A percentile compares a stretch with the other conserved stretches of the same genome.
Evolutionary conservation across 768 basidiomycete species (phyloP).

Genomic region (Pleurotus citrinopileatus): DNA sequence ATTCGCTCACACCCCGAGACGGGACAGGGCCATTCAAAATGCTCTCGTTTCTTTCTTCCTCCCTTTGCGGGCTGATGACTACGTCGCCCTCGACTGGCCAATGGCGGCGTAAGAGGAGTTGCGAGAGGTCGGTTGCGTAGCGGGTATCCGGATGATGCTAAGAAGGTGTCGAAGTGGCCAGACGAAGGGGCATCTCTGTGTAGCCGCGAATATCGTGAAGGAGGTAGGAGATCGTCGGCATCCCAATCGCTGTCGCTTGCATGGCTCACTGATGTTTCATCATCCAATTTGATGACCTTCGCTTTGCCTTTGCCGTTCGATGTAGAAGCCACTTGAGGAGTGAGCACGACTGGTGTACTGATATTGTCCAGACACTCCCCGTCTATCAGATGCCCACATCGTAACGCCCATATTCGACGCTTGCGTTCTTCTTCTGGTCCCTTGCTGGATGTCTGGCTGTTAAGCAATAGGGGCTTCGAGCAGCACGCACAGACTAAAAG

Average conservation of each 20-base stretch:
- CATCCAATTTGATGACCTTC: slow-evolving; percentile 6
- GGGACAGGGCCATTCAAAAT: slow-evolving; percentile 63
- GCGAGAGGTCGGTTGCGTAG: background rate
- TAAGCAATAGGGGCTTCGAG: slow-evolving; percentile 58
- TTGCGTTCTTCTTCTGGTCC: slow-evolving; percentile 40
- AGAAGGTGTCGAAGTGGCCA: background rate
- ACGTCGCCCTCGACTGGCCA: slow-evolving; percentile 11
- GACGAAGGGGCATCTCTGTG: background rate
- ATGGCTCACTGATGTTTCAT: background rate
- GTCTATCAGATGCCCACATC: slow-evolving; percentile 78
- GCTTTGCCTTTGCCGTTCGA: slow-evolving; percentile 34
- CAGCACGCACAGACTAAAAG: slow-evolving; percentile 69
- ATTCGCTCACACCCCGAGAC: slow-evolving; percentile 50
- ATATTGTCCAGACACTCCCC: slow-evolving; percentile 68
- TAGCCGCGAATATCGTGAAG: background rate
- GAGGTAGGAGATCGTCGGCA: background rate
- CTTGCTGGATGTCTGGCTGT: slow-evolving; percentile 40
- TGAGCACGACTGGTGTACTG: slow-evolving; percentile 37
- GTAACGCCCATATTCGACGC: slow-evolving; percentile 63
- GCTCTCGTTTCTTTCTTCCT: slow-evolving; percentile 40
- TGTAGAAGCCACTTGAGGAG: slow-evolving; percentile 12
- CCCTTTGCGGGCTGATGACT: slow-evolving; percentile 28
- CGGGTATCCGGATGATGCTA: background rate
- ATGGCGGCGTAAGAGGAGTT: slow-evolving; percentile 3
- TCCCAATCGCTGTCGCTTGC: background rate